A percentile compares a stretch with the other conserved stretches of the same genome.
Evolutionary conservation across 1,284 basidiomycete genomes (phyloP).

Genomic region (Pseudozyma flocculosa): DNA sequence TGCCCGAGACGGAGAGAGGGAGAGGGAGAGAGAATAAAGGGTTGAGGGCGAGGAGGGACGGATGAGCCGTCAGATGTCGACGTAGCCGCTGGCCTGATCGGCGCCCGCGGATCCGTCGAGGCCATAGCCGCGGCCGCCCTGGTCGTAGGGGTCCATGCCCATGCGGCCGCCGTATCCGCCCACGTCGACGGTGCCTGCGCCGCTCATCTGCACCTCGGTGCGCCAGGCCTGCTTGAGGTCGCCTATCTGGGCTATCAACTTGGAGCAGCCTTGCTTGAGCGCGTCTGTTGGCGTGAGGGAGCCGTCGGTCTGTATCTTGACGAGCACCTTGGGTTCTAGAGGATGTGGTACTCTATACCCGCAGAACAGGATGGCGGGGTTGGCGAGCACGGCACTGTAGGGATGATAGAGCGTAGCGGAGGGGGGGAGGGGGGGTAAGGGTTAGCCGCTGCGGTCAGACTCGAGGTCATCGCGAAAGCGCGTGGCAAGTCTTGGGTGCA

Average conservation of each 20-base stretch:
- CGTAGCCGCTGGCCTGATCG: conserved; percentile 23
- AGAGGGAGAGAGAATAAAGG: too few species aligned
- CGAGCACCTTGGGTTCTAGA: conserved; percentile 84
- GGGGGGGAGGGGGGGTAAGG: background rate
- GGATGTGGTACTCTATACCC: conserved; percentile 98
- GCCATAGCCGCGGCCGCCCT: conserved; percentile 16
- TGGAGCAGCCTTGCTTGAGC: conserved; percentile 79
- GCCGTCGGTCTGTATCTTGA: conserved; percentile 96
- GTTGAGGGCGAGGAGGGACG: too few species aligned
- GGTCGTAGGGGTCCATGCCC: conserved; percentile 20
- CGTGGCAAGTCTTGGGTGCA: too few species aligned
- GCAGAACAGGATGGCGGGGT: conserved; percentile 71
- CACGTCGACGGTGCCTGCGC: conserved; percentile 29
- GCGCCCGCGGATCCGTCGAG: conserved; percentile 10
- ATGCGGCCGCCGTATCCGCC: conserved; percentile 17
- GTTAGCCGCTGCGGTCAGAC: too few species aligned
- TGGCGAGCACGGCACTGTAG: conserved; percentile 44
- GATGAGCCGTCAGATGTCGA: conserved; percentile 26
- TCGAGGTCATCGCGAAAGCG: too few species aligned
- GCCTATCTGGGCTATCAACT: conserved; percentile 75
- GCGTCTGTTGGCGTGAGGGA: conserved; percentile 76
- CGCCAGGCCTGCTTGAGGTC: conserved; percentile 61
- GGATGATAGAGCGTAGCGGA: background rate
- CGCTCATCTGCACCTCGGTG: conserved; percentile 60
- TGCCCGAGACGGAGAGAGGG: too few species aligned